Base-by-base conservation (phyloP, 1,139 yeast species). In the Suhomyces bolitotheri region DNA sequence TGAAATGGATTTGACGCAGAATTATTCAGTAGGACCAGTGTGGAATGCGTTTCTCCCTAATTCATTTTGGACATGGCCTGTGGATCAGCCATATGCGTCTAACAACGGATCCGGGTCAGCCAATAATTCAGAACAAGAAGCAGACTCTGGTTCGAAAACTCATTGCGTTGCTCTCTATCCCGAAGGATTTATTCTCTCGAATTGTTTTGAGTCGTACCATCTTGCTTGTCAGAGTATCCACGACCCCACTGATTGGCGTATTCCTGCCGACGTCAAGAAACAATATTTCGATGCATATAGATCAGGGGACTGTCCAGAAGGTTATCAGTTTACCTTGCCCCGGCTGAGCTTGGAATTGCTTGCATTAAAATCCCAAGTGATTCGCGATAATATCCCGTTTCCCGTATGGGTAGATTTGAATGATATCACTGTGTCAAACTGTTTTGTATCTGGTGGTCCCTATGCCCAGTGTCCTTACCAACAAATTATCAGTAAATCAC, bases 381-480 rank as follows among this genome's bases (percentile, higher is more conserved):
- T 36, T 10, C 23, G 44, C 23, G 36, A 44, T 6, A 47, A 51
- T 5, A 43, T 47, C 1, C 49, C 43, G 5, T 58, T 46, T 15
- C 72, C 75, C 0, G 67, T 82, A 0, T 92, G 97, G 97, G 76
- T 89, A 3, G 92, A 89, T 56, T 50, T 89, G 44, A 92, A 92
- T 55, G 88, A 92, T 20, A 71, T 92, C 12, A 76, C 88, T 0
- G 79, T 80, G 5, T 60, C 73, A 12, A 74, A 79, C 36, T 90
- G 98, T 55, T 90, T 94, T 89, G 90, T 89, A 2, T 62, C 79
- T 1, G 97, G 95, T 2, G 96, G 96, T 0, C 80, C 90, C 0
- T 72, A 76, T 42, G 82, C 94, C 0, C 59, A 64, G 22, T 90
- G 98, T 56, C 96, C 96, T 0, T 90, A 89, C 53, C 78, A 76